phyloP scores from a whole-genome alignment of 805 yeast genomes.

The Barnettozyma vustinii region DNA sequence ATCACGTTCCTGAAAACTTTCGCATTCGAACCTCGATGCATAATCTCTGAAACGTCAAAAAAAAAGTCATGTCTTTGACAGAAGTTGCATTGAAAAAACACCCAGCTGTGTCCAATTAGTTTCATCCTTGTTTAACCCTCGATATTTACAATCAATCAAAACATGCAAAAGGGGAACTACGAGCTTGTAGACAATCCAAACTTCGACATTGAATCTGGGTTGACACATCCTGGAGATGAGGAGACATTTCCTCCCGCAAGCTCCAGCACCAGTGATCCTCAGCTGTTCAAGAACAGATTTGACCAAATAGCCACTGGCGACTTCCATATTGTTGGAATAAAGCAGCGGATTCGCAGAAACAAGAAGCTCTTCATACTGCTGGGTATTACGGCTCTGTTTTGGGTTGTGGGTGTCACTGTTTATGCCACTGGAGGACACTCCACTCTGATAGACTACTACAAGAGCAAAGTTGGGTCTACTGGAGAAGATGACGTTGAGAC shows the following conservation, averaged over 20 bases:
- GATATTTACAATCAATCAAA: neutral
- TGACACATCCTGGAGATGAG: neutral
- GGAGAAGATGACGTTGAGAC: slow-evolving; percentile 7
- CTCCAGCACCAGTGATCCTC: slow-evolving; percentile 3
- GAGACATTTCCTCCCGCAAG: slow-evolving; percentile 3
- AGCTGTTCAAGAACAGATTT: slow-evolving; percentile 14
- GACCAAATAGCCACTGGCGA: slow-evolving; percentile 10
- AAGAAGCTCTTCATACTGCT: slow-evolving; percentile 14
- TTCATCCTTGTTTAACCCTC: neutral
- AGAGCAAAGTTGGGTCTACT: slow-evolving; percentile 11
- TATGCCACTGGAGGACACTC: slow-evolving; percentile 13
- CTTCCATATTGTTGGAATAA: slow-evolving; percentile 3
- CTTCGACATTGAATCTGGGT: slow-evolving; percentile 8
- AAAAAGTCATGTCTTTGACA: neutral
- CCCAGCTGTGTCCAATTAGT: neutral
- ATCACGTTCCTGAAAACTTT: slow-evolving; percentile 2
- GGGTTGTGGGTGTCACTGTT: slow-evolving; percentile 16
- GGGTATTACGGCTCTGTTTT: slow-evolving; percentile 8
- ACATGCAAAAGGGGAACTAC: slow-evolving; percentile 11
- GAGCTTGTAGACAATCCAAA: slow-evolving; percentile 18
- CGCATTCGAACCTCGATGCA: slow-evolving; percentile 11
- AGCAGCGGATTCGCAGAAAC: slow-evolving; percentile 5
- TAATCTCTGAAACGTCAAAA: neutral
- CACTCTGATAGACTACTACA: slow-evolving; percentile 20
- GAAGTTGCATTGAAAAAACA: neutral